These are phyloP conservation scores for Fusarium foetens DNA, from an alignment of 2,329 filamentous ascomycete species.

Conservation along the genomic window DNA sequence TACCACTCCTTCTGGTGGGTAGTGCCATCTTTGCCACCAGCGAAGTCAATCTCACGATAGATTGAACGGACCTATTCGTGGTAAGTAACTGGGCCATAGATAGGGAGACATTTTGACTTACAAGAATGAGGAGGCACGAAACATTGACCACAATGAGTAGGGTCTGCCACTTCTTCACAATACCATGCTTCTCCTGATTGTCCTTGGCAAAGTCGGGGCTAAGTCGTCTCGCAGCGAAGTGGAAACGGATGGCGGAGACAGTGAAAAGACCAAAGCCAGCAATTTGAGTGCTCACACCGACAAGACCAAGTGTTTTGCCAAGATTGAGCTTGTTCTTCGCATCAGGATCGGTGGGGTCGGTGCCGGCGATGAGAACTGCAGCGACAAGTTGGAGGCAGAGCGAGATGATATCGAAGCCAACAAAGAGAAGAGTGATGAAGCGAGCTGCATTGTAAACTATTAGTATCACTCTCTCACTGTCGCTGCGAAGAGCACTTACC, in stretches of 20 bases:
- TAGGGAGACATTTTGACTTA: not conserved
- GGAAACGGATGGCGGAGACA: conserved; percentile 57
- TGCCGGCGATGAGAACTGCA: conserved; percentile 53
- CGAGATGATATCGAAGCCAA: conserved; percentile 52
- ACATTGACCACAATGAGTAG: conserved; percentile 26
- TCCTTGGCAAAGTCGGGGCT: conserved; percentile 19
- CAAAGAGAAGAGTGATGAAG: conserved; percentile 52
- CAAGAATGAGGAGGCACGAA: conserved; percentile 36
- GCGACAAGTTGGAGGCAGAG: conserved; percentile 53
- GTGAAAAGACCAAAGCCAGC: conserved; percentile 58
- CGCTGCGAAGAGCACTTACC: not conserved
- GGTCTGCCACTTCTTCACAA: conserved; percentile 23
- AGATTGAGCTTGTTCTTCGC: conserved; percentile 42
- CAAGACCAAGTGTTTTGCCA: conserved; percentile 33
- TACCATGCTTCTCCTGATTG: conserved; percentile 27
- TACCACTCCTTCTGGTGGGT: conserved; percentile 39
- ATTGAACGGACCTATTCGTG: conserved; percentile 29
- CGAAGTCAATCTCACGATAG: conserved; percentile 37
- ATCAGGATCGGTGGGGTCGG: conserved; percentile 46
- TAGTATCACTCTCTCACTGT: fast-evolving
- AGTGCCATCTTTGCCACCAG: conserved; percentile 22
- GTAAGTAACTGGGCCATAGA: fast-evolving
- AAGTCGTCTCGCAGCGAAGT: conserved; percentile 52
- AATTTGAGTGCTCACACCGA: conserved; percentile 52
- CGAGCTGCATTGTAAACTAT: not conserved